A percentile compares a stretch with the other conserved stretches of the same genome.
Evolutionary conservation across 2,329 filamentous ascomycete genomes (phyloP).

Genomic region (Salinomyces thailandicus): DNA sequence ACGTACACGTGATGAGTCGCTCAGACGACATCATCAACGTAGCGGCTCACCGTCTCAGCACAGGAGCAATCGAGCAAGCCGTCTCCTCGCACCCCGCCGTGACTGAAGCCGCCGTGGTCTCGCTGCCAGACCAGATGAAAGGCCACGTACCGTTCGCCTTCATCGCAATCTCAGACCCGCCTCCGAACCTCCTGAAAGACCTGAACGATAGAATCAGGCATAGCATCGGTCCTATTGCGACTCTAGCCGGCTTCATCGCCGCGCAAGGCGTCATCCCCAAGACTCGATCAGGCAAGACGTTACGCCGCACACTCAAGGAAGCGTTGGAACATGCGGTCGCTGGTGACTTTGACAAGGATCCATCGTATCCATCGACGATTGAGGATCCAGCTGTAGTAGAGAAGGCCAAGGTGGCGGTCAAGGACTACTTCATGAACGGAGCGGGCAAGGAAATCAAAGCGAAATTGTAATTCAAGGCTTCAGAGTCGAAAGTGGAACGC

Average conservation of each 20-base stretch:
- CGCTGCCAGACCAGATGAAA: constrained; percentile 75
- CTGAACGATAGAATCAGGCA: constrained; percentile 62
- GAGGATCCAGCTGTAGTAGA: constrained; percentile 69
- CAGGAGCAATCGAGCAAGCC: constrained; percentile 82
- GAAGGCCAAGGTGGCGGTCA: constrained; percentile 59
- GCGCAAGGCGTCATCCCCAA: constrained; percentile 82
- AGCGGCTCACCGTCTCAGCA: constrained; percentile 84
- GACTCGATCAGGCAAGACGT: constrained; percentile 83
- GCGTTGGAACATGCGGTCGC: constrained; percentile 71
- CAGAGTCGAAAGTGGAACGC: too few relatives aligned
- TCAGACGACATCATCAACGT: constrained; percentile 90
- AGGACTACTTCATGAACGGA: constrained; percentile 58
- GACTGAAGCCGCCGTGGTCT: constrained; percentile 76
- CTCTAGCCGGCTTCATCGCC: constrained; percentile 74
- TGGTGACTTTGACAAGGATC: constrained; percentile 59
- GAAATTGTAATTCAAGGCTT: constrained; percentile 22
- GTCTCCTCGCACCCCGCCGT: constrained; percentile 70
- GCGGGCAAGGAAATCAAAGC: constrained; percentile 24
- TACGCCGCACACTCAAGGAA: constrained; percentile 71
- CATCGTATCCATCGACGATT: constrained; percentile 71
- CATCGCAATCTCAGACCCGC: constrained; percentile 50
- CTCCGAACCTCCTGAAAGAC: constrained; percentile 45
- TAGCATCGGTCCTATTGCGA: constrained; percentile 80
- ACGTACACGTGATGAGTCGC: constrained; percentile 50
- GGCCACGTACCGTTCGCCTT: constrained; percentile 90